Conservation (phyloP, 495 filamentous ascomycete genomes). For the Talaromyces thailandensis region DNA sequence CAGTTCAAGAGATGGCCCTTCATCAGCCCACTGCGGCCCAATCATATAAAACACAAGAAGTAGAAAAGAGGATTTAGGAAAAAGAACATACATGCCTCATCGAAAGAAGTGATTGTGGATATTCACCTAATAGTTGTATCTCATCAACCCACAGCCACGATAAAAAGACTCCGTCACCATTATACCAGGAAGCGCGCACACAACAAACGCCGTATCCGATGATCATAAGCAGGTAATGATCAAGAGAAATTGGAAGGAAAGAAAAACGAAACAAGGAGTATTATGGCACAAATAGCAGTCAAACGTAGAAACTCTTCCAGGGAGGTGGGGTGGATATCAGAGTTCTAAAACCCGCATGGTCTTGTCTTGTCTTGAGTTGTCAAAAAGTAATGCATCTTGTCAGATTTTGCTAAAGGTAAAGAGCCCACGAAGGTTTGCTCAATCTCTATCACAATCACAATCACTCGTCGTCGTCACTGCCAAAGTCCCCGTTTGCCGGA, state of each 20-base stretch:
- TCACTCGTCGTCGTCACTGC: slow-evolving; percentile 32
- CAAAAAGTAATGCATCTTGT: neutral
- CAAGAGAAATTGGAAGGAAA: neutral
- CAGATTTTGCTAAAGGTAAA: neutral
- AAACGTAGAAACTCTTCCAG: neutral
- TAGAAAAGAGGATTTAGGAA: neutral
- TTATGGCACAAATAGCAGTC: slow-evolving; percentile 1
- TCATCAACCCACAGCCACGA: neutral
- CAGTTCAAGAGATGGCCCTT: too few species aligned
- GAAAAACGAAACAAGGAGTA: neutral
- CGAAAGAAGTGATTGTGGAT: neutral
- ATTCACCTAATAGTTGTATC: neutral
- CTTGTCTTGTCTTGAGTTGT: neutral
- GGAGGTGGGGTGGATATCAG: neutral
- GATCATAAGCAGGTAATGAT: neutral
- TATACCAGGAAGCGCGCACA: neutral
- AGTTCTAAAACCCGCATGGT: neutral
- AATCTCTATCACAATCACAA: slow-evolving; percentile 9
- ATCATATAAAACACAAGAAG: neutral
- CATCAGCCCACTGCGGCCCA: neutral
- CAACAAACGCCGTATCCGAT: neutral
- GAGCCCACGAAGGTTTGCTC: neutral
- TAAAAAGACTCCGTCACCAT: neutral
- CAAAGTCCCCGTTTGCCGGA: slow-evolving; percentile 18
- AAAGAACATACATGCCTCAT: neutral